These are phyloP conservation scores for Fusarium kyushuense DNA, from an alignment of 2,329 filamentous ascomycete species.

Conservation along the genomic window DNA sequence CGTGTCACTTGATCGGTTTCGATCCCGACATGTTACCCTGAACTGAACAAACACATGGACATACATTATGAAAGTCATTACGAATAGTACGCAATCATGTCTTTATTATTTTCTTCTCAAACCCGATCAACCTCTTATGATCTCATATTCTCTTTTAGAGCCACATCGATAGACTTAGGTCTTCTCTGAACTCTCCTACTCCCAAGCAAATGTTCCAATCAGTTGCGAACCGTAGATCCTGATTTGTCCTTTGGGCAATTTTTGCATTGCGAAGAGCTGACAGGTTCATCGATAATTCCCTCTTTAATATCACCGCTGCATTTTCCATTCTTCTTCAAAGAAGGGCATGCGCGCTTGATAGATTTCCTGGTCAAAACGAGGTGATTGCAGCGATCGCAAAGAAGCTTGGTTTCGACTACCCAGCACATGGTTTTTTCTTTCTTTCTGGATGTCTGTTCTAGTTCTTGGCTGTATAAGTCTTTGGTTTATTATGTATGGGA, in stretches of 20 bases:
- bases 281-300: background rate
- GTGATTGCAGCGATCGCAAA: background rate
- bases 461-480: too few species aligned
- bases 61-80: background rate
- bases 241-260: background rate
- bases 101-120: too few species aligned
- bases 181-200: too few species aligned
- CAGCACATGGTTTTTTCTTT: background rate
- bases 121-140: too few species aligned
- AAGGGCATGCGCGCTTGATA: background rate
- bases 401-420: background rate
- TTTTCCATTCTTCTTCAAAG: background rate
- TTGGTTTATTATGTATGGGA: background rate
- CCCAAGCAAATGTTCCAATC: too few species aligned
- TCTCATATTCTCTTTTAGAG: too few species aligned
- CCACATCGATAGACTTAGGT: too few species aligned
- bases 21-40: background rate
- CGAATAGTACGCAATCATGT: background rate
- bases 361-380: background rate
- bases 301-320: background rate
- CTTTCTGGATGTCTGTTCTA: background rate
- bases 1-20: slow-evolving; percentile 29
- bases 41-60: background rate
- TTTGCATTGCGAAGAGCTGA: background rate
- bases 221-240: too few species aligned